Evolutionary conservation across 2,329 filamentous ascomycete genomes (phyloP), one percentile per base, ranked within the genome.

Genomic region (Fusarium sp.): DNA sequence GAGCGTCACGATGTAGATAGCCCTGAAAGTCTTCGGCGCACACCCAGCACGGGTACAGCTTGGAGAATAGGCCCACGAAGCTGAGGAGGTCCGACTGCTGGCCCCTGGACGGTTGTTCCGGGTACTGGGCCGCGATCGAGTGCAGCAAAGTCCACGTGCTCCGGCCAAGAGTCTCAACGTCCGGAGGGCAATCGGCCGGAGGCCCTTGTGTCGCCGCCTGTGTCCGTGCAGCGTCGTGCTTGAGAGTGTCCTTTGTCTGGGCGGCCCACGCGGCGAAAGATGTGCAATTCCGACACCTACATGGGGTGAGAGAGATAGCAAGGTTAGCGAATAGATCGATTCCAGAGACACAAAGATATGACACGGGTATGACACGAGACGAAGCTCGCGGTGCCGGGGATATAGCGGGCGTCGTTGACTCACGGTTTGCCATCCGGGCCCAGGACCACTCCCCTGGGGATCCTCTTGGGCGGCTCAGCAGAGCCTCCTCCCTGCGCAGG

Each of bases 121-220:
- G 96, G 82, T 98, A 99, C 16, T 90, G 90, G 1, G 95, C 96
- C 16, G 96, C 94, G 74, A 99, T 93, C 10, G 93, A 93, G 86
- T 99, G 96, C 2, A 99, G 90, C 22, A 99, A 89, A 0, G 95
- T 98, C 96, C 96, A 99, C 14, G 94, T 94, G 69, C 92, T 92
- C 71, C 95, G 93, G 58, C 96, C 96, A 6, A 99, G 91, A 18
- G 88, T 85, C 80, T 97, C 94, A 73, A 98, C 94, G 80, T 98
- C 95, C 1, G 96, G 93, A 0, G 96, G 96, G 81, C 96, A 98
- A 83, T 97, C 93, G 66, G 86, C 71, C 9, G 88, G 86, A 16
- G 85, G 80, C 38, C 83, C 73, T n/a, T 81, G 66, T 37, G 82
- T 66, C 6, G 84, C 69, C 9, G 84, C 63, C 7, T 83, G 79